Evolutionary conservation across 441 rosid genomes (phyloP), one percentile per base, ranked within the genome.

Genomic region (Euphorbia celastroides): DNA sequence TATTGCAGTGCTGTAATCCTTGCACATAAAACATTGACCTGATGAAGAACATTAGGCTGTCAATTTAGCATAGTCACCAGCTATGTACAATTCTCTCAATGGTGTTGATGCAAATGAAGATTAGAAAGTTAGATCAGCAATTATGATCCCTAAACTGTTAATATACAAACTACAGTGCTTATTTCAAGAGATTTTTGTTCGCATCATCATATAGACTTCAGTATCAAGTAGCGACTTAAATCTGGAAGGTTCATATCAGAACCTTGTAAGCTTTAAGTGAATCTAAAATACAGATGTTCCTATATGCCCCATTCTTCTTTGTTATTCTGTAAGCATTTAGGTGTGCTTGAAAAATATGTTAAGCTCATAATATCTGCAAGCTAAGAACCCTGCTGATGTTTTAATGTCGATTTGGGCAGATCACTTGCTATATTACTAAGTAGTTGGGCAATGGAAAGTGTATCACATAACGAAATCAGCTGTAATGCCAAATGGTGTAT

Each of bases 281-380:
- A 70, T 62, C 7, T 26, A 11, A 4, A 52, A 66, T 56, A 62
- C 48, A 56, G n/a, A 52, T 51, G 64, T 36, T 69, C 22, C 65
- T 16, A 36, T n/a, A 30, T 22, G 36, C 28, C 50, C 60, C n/a
- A 51, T 17, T 67, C 7, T 17, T 61, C 38, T 44, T 44, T 60
- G 34, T 27, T 19, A 22, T 19, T 12, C 27, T 12, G 38, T 20
- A 5, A 63, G 38, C 31, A 51, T 60, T 58, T 23, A 48, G 56
- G 60, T 64, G 51, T 58, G n/a, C 57, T 27, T 28, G 28, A n/a
- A 28, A 25, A 51, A 3, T 69, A 42, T 25, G 41, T 50, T 3
- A 57, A 63, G 70, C 44, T 54, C 42, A 31, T 51, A 11, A 27
- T 62, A 30, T 26, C 68, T 68, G 63, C 65, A 66, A 38, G 57